Base-by-base conservation (phyloP, 495 filamentous ascomycete species). In the Hypoxylon lenormandii region DNA sequence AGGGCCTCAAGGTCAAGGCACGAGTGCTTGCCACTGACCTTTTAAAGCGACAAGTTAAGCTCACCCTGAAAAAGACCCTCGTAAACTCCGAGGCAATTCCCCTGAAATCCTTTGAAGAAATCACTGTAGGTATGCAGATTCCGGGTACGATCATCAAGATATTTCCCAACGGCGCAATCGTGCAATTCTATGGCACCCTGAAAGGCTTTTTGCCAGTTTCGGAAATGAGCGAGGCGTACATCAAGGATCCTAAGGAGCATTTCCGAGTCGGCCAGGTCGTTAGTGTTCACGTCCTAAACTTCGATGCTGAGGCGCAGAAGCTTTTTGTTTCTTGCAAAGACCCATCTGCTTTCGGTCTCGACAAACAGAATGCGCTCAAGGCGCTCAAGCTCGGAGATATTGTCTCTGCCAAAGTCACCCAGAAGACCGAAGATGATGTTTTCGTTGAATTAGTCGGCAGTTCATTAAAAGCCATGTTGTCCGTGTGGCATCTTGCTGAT, bases 221-320 rank as follows among this genome's bases (percentile, higher is more conserved):
- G 2, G 94, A 98, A 74, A 98, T 98, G 96, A 97, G 94, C 75
- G 96, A 97, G 74, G 91, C 93, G 12, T 97, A 89, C 76, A 97
- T 98, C 69, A 86, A 90, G 70, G 91, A 97, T 72, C 92, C 94
- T 5, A 86, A 84, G 43, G 87, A 95, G 71, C 94, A 98, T 75
- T 98, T 98, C 79, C 87, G 89, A 30, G 79, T 86, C 6, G 95
- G 96, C 1, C 95, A 98, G 74, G 93, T 95, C 15, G 89, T 98
- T 64, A 96, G 86, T 77, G 90, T 97, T 30, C 89, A 91, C 68
- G 88, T 95, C 18, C 69, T 95, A 42, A 90, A 89, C 64, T 88
- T 97, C 36, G 90, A 97, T 77, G 78, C 86, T 0, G 83, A 89
- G 49, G 84, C 85, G 38, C 80, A 82, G 60, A 89, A 89, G 69